Evolutionary conservation across 805 yeast species (phyloP).

Genomic region (Brettanomyces nanus): DNA sequence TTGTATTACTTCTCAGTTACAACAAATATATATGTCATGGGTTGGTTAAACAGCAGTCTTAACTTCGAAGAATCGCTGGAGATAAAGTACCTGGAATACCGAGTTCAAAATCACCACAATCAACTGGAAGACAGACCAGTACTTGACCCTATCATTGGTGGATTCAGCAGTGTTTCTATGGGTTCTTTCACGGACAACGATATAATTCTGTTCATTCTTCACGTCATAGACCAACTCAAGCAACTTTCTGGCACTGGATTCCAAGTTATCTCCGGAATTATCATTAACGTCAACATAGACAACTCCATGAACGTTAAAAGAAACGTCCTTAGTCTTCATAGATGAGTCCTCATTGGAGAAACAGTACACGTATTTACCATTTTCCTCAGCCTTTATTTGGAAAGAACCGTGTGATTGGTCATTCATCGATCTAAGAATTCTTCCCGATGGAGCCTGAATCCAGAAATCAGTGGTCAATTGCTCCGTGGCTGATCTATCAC

Average conservation of each 20-base stretch:
- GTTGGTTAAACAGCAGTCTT: slow-evolving; percentile 80
- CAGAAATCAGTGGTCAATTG: slow-evolving; percentile 65
- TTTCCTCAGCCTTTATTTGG: slow-evolving; percentile 50
- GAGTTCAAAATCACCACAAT: slow-evolving; percentile 80
- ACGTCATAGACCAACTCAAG: slow-evolving; percentile 75
- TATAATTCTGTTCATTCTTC: slow-evolving; percentile 85
- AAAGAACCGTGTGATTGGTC: slow-evolving; percentile 78
- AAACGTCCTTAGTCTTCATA: slow-evolving; percentile 75
- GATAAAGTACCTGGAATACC: slow-evolving; percentile 85
- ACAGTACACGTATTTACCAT: slow-evolving; percentile 81
- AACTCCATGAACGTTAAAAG: slow-evolving; percentile 92
- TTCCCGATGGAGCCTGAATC: slow-evolving; percentile 33
- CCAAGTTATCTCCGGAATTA: slow-evolving; percentile 67
- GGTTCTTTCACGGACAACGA: slow-evolving; percentile 92
- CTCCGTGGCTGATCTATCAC: slow-evolving; percentile 63
- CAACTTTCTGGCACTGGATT: slow-evolving; percentile 71
- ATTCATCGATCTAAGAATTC: slow-evolving; percentile 39
- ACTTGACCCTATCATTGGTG: slow-evolving; percentile 91
- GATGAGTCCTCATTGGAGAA: slow-evolving; percentile 79
- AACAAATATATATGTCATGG: no score
- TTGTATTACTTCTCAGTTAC: no score
- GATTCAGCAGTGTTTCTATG: slow-evolving; percentile 99
- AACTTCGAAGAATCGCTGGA: slow-evolving; percentile 93
- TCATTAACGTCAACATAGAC: slow-evolving; percentile 71
- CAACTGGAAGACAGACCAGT: slow-evolving; percentile 95